Evolutionary conservation across 805 yeast genomes (phyloP).

Genomic region (Wickerhamiella parazyma): DNA sequence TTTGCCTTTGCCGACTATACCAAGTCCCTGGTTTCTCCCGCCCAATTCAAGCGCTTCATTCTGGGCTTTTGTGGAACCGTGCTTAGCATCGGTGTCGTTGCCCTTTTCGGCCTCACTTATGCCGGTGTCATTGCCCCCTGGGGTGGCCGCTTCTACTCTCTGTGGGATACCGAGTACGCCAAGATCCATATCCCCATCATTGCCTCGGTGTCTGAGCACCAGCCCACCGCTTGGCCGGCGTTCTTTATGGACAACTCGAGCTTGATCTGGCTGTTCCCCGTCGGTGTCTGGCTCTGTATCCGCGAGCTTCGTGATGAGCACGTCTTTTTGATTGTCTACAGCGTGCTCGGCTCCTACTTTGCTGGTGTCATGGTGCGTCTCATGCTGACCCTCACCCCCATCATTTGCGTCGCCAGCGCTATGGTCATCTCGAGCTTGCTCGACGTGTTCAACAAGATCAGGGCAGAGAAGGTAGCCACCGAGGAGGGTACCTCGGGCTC

Average conservation of each 20-base stretch:
- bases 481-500: conserved; percentile 5
- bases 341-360: conserved; percentile 89
- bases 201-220: conserved; percentile 98
- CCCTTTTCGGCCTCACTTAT: conserved; percentile 66
- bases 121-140: conserved; percentile 96
- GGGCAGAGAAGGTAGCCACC: no score
- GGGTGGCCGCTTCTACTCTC: conserved; percentile 97
- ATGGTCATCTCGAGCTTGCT: conserved; percentile 74
- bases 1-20: conserved; percentile 77
- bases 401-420: conserved; percentile 87
- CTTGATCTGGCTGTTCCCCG: conserved; percentile 97
- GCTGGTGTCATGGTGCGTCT: conserved; percentile 99
- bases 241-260: conserved; percentile 89
- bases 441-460: conserved; percentile 56
- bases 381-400: conserved; percentile 92
- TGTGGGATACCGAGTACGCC: conserved; percentile 97
- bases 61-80: conserved; percentile 44
- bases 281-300: conserved; percentile 83
- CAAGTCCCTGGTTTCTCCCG: conserved; percentile 54
- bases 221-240: conserved; percentile 99
- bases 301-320: conserved; percentile 85
- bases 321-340: conserved; percentile 79
- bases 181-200: conserved; percentile 96
- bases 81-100: conserved; percentile 50
- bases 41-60: conserved; percentile 44